These are phyloP conservation scores for Oryza longistaminata DNA, from an alignment of 176 grass and related monocot species.

Conservation along the genomic window DNA sequence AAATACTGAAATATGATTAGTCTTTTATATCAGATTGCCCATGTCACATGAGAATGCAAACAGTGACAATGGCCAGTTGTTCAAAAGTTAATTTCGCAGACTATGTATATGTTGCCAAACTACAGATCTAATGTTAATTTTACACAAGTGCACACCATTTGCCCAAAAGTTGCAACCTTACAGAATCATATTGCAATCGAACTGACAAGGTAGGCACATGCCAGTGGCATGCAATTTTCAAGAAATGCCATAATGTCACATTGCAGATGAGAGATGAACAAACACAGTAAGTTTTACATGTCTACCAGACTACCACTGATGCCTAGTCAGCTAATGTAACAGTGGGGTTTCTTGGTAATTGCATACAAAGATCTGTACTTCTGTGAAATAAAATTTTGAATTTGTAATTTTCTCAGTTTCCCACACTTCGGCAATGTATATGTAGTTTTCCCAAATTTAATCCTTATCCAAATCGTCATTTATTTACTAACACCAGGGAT, in stretches of 20 bases:
- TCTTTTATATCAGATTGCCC: constrained; percentile 2
- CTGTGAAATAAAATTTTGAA: neutral
- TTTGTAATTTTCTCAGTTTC: neutral
- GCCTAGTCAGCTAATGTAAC: neutral
- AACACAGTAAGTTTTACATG: neutral
- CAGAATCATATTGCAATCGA: too few relatives aligned
- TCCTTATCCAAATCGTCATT: constrained; percentile 5
- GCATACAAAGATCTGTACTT: neutral
- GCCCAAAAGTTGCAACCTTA: too few relatives aligned
- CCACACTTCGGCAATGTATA: neutral
- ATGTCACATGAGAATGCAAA: neutral
- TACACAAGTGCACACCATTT: neutral
- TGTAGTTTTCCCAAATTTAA: neutral
- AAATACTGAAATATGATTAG: neutral
- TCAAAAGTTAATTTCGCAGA: neutral
- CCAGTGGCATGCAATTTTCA: too few relatives aligned
- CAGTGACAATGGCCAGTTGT: constrained; percentile 1
- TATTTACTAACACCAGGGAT: constrained; percentile 9
- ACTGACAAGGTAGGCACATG: too few relatives aligned
- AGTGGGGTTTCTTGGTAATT: neutral
- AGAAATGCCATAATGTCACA: too few relatives aligned
- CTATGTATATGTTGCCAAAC: neutral
- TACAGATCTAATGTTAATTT: neutral
- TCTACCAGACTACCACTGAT: neutral
- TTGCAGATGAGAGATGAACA: too few relatives aligned